phyloP scores from a whole-genome alignment of 176 grass and related monocot species.

The Musa acuminata region DNA sequence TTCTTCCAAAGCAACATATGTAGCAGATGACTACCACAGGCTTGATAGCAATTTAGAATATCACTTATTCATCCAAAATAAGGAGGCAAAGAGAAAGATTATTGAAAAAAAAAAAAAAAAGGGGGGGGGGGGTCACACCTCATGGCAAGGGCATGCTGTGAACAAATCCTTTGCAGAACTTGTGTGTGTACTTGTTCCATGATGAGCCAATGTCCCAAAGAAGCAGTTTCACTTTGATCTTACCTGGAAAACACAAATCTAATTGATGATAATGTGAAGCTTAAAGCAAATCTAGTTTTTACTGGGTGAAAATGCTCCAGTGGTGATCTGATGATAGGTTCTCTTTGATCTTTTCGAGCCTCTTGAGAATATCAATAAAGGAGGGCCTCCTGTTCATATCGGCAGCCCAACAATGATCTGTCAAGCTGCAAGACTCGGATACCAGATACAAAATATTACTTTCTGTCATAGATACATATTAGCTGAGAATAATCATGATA shows the following conservation, averaged over 20 bases:
- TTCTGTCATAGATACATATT: background rate
- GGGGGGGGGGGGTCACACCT: too few relatives aligned
- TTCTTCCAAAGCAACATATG: too few relatives aligned
- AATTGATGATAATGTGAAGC: background rate
- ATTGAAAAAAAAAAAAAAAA: too few relatives aligned
- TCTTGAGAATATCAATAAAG: conserved; percentile 91
- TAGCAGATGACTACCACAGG: too few relatives aligned
- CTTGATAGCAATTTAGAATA: too few relatives aligned
- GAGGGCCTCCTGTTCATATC: conserved; percentile 78
- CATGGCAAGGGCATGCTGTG: too few relatives aligned
- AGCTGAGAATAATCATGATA: background rate
- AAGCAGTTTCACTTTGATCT: background rate
- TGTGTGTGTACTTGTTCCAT: background rate
- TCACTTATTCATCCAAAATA: too few relatives aligned
- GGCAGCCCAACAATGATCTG: conserved; percentile 48
- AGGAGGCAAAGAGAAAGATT: too few relatives aligned
- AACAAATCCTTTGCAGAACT: too few relatives aligned
- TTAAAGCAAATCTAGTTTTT: background rate
- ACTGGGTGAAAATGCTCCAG: conserved; percentile 73
- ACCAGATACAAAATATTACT: background rate
- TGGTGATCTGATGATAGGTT: conserved; percentile 48
- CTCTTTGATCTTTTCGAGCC: conserved; percentile 79
- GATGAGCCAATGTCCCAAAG: background rate
- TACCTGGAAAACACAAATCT: background rate
- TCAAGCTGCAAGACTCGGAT: conserved; percentile 40